Evolutionary conservation across 257 asterid species (phyloP).

Genomic region (Fraxinus excelsior): DNA sequence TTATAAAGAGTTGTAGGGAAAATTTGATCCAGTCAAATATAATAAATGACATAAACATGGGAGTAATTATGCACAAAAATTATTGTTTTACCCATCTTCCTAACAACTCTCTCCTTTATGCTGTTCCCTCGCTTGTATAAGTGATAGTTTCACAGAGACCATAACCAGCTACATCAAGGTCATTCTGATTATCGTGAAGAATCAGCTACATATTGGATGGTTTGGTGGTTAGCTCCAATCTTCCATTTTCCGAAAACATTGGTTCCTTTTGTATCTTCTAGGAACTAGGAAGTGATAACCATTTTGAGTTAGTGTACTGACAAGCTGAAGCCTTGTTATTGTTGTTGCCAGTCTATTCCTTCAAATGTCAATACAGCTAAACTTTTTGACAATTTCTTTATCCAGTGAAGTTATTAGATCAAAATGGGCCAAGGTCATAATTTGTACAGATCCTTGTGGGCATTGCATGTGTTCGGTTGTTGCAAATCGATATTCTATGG

Average conservation of each 20-base stretch:
- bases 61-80: not conserved
- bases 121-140: not conserved
- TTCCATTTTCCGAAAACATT: too few species aligned
- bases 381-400: too few species aligned
- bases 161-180: not conserved
- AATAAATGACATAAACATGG: not conserved
- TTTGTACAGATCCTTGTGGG: not conserved
- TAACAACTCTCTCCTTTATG: not conserved
- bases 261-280: too few species aligned
- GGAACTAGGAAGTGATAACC: too few species aligned
- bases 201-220: too few species aligned
- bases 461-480: not conserved
- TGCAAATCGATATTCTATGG: not conserved
- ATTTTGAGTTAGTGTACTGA: too few species aligned
- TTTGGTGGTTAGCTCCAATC: too few species aligned
- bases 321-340: too few species aligned
- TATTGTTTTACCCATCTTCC: not conserved
- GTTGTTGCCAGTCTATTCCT: too few species aligned
- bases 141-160: not conserved
- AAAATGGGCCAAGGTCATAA: not conserved
- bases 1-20: not conserved
- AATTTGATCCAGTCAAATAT: not conserved
- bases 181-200: too few species aligned
- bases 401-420: not conserved
- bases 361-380: too few species aligned